Conservation (phyloP, 2,329 filamentous ascomycete genomes). For the Xylariaceae sp. region DNA sequence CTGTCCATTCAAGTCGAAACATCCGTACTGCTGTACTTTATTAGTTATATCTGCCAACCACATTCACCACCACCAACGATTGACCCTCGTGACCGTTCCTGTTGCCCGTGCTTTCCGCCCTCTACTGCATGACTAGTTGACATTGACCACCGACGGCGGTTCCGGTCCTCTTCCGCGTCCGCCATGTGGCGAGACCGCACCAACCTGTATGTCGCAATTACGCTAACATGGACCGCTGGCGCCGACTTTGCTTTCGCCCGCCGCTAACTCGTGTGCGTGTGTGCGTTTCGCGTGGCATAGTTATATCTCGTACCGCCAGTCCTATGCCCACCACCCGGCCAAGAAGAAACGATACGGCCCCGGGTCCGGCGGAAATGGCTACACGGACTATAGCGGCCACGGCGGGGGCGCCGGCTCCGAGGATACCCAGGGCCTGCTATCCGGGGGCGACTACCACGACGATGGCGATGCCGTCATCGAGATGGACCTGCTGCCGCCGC, state of each 20-base stretch:
- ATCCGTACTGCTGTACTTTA: too few species aligned
- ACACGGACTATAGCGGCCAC: conserved; percentile 54
- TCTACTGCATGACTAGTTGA: not conserved
- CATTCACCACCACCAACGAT: too few species aligned
- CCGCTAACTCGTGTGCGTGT: conserved; percentile 8
- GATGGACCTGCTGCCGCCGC: conserved; percentile 92
- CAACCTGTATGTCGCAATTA: conserved; percentile 66
- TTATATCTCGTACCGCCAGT: conserved; percentile 98
- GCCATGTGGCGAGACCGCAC: conserved; percentile 99
- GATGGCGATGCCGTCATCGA: conserved; percentile 95
- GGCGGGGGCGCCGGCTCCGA: conserved; percentile 43
- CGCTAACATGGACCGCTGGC: too few species aligned
- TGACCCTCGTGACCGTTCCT: too few species aligned
- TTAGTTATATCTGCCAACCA: too few species aligned
- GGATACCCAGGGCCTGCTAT: conserved; percentile 73
- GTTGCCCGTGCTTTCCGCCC: too few species aligned
- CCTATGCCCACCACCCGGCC: conserved; percentile 88
- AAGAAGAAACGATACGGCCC: conserved; percentile 69
- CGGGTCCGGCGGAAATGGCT: conserved; percentile 50
- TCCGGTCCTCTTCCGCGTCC: conserved; percentile 40
- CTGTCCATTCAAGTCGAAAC: too few species aligned
- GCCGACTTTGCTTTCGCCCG: not conserved
- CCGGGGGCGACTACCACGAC: conserved; percentile 69
- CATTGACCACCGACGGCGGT: conserved; percentile 19
- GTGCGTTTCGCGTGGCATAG: conserved; percentile 44